These are phyloP conservation scores for Boletus semigastroideus DNA, from an alignment of 1,284 basidiomycete genomes.

Conservation along the genomic window DNA sequence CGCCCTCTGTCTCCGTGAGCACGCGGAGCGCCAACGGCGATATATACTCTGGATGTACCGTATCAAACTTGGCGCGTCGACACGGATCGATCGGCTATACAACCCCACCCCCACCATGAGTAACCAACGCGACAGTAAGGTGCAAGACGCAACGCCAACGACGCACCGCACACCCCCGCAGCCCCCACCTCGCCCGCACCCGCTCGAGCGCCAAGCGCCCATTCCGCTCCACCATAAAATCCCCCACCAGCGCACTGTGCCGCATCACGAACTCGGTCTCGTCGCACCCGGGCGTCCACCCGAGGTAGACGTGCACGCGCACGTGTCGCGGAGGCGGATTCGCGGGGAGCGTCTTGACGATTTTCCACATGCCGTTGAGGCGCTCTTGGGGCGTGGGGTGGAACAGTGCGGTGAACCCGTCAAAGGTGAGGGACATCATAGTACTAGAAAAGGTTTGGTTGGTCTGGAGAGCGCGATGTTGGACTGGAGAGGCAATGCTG, in stretches of 20 bases:
- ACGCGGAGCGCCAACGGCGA: slow-evolving; percentile 30
- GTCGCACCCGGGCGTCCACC: slow-evolving; percentile 28
- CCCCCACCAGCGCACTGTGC: slow-evolving; percentile 26
- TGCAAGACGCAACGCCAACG: background rate
- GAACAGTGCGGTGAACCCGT: slow-evolving; percentile 18
- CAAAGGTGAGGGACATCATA: slow-evolving; percentile 8
- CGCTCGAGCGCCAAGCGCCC: slow-evolving; percentile 21
- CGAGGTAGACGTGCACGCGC: slow-evolving; percentile 33
- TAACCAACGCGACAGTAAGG: too few species aligned
- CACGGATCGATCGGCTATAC: slow-evolving; percentile 28
- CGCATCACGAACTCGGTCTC: slow-evolving; percentile 32
- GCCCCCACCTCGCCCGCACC: slow-evolving; percentile 24
- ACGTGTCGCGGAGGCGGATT: slow-evolving; percentile 30
- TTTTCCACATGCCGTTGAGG: slow-evolving; percentile 32
- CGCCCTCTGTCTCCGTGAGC: slow-evolving; percentile 28
- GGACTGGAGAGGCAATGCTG: background rate
- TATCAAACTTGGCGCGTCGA: slow-evolving; percentile 26
- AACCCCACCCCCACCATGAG: background rate
- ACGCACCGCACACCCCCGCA: slow-evolving; percentile 22
- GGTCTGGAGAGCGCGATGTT: background rate
- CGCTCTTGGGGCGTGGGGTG: slow-evolving; percentile 28
- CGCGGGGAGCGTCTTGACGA: slow-evolving; percentile 16
- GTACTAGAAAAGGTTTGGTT: background rate
- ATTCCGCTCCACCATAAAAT: slow-evolving; percentile 24
- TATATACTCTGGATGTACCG: slow-evolving; percentile 21